Base-by-base conservation (phyloP, 805 yeast genomes). In the Yueomyces sp. region DNA sequence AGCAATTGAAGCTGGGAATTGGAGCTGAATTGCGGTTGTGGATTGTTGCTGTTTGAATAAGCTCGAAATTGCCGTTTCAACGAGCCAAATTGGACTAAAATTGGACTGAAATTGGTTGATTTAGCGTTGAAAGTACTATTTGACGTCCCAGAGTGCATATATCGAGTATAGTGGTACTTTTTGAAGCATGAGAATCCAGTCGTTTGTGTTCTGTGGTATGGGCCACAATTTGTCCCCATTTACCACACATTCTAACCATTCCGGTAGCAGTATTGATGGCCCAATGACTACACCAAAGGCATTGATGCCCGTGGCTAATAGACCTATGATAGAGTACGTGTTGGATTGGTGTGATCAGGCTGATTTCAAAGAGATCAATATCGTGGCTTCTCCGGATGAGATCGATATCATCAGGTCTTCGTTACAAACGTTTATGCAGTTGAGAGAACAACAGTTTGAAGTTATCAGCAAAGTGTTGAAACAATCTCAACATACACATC, bases 271-370 rank as follows among this genome's bases (percentile, higher is more conserved):
- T 26, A 45, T 45, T 36, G 41, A 48, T 40, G 45, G 30, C 30
- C 45, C 41, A 9, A 41, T 48, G 6, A 68, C 92, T 19, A 59
- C 73, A 5, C 75, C 94, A 6, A 92, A 92, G 65, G 94, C 96
- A 0, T 66, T 88, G 41, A 63, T 94, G 39, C 97, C 97, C 2
- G 70, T 92, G 34, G 97, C 92, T 5, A 88, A 88, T 60, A 74
- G 74, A 54, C 94, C 96, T 11, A 80, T 92, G 86, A 67, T 92
- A 38, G 81, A 80, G 54, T 83, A 85, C 57, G 94, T 83, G 2
- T 68, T 92, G 34, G 88, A 83, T 52, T 92, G 97, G 97, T 88
- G 97, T 68, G 87, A 79, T 55, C 71, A 73, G 56, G 96, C 94
- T 2, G 79, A 79, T 46, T 88, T 88, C 62, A 74, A 74, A 40